Evolutionary conservation across 2,329 filamentous ascomycete genomes (phyloP), one percentile per base, ranked within the genome.

Genomic region (Ophiosphaerella narmari): DNA sequence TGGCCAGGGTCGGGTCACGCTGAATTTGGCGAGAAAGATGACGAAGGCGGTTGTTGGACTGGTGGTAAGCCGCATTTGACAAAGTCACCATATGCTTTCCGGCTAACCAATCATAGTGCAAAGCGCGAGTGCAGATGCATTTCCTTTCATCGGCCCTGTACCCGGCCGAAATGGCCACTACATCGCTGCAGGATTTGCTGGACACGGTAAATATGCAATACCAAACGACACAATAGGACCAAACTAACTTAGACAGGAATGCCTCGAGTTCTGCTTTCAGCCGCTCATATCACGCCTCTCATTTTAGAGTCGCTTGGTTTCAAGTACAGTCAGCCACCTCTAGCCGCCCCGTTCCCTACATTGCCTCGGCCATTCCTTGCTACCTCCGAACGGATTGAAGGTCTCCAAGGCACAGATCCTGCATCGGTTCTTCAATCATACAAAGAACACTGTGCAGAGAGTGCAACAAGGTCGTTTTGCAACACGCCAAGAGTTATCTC

Each of bases 31-130:
- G 39, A 39, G 31, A 35, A 41, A 12, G 45, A 18, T 5, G 39
- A 52, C 11, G 24, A 52, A 33, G 52, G 52, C n/a, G 52, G 52
- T 0, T 43, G 32, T n/a, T 55, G 52, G 52, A 55, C 52, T 23
- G 52, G 52, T 36, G 36, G 51, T 54, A 23, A 48, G 32, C 9
- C 12, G 14, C 34, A 18, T 31, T 24, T 9, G 12, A 8, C n/a
- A 45, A 29, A n/a, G 2, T 18, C 18, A 37, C 26, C 8, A 44
- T 6, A 16, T 39, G 29, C 29, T 14, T 12, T 31, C n/a, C 12
- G 4, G 31, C 34, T 49, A 21, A 49, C 31, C 38, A 18, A 48
- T 12, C 5, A 36, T 14, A 45, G 47, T 46, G 2, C 42, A 50
- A 44, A 46, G 34, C 16, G 34, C 38, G 38, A 31, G 31, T 24